These are phyloP conservation scores for Austropuccinia psidii DNA, from an alignment of 1,284 basidiomycete genomes.

Conservation along the genomic window DNA sequence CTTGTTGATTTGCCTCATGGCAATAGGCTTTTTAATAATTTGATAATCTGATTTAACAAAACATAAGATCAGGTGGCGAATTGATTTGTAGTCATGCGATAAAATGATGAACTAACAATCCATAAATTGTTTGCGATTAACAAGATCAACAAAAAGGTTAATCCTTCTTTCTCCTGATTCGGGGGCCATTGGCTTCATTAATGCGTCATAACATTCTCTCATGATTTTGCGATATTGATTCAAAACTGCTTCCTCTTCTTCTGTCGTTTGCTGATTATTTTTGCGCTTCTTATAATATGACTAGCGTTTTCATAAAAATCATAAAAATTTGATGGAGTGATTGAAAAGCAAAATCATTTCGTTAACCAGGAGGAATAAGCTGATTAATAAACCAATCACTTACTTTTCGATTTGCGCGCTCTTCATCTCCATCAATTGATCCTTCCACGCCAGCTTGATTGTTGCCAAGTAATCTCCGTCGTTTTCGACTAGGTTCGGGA, in stretches of 20 bases:
- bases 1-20: conserved; percentile 46
- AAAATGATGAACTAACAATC: conserved; percentile 18
- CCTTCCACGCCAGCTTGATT: conserved; percentile 23
- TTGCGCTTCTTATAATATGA: conserved; percentile 32
- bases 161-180: conserved; percentile 35
- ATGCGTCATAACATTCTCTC: conserved; percentile 36
- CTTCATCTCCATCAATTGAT: conserved; percentile 32
- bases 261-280: conserved; percentile 3
- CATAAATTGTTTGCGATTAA: conserved; percentile 36
- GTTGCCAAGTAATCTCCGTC: conserved; percentile 13
- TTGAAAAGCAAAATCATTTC: background rate
- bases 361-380: background rate
- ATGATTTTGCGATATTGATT: conserved; percentile 24
- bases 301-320: background rate
- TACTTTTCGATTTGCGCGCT: conserved; percentile 28
- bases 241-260: conserved; percentile 15
- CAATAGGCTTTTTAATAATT: conserved; percentile 47
- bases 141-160: conserved; percentile 34
- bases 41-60: conserved; percentile 28
- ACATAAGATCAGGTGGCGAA: background rate
- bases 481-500: conserved; percentile 36
- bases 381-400: background rate
- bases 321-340: background rate
- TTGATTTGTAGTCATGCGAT: background rate
- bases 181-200: conserved; percentile 36